Evolutionary conservation across 495 filamentous ascomycete species (phyloP), one percentile per base, ranked within the genome.

Genomic region (Podospora appendiculata): DNA sequence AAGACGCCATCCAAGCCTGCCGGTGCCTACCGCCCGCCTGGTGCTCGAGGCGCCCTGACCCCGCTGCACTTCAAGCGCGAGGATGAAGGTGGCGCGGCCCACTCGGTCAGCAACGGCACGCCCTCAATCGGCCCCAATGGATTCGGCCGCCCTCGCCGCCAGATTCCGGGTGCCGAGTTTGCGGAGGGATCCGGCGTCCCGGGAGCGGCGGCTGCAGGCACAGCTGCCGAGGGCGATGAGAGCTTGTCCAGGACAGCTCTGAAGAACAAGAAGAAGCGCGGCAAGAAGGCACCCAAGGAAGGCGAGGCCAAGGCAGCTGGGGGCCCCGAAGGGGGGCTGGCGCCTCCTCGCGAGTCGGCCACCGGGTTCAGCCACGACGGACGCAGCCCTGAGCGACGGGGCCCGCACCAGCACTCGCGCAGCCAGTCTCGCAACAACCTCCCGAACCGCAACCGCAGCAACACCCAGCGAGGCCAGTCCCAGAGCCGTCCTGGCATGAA

Each of bases 211-310:
- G 72, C 82, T n/a, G 80, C 80, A 70, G 84, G 72, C 39, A 50
- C 44, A n/a, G 54, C 47, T 1, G 32, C 18, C 12, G 82, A 85
- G 33, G 81, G 78, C 18, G 78, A 86, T 46, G 87, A 86, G 53
- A 84, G 75, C 55, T 69, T 94, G 41, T 91, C 87, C 55, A 96
- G 91, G 70, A 79, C 90, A 13, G 93, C 91, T 0, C 70, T 91
- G 48, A 95, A 96, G 76, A 98, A 97, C 74, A 96, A 96, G 83
- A 97, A 96, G 80, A 98, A 98, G 80, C 80, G 92, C 36, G 90
- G 95, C 64, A 91, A 90, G 49, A 96, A 94, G 78, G 97, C 96
- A 70, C 81, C 82, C 32, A 93, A 90, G 67, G 88, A 91, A 32
- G 79, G 78, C 6, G 87, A 69, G 56, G 67, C 55, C 52, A 66